Base-by-base conservation (phyloP, 345 rosid species). In the Linum tenue region DNA sequence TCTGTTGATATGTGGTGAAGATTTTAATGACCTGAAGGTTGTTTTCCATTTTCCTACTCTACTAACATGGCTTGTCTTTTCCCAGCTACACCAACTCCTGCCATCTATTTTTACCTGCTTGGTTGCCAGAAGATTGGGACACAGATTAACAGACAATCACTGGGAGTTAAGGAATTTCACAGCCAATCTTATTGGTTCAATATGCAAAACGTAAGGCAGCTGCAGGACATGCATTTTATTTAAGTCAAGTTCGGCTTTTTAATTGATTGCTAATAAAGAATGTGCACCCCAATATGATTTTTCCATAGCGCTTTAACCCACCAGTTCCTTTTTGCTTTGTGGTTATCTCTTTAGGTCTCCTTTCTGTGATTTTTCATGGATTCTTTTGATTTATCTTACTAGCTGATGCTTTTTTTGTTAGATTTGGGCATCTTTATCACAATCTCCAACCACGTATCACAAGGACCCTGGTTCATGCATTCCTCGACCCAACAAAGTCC, bases 351-450 rank as follows among this genome's bases (percentile, higher is more conserved):
- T 5, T 7, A 22, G 58, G 12, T 22, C 16, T 38, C 16, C 50
- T 59, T 31, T 35, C 38, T 68, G 12, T 51, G 38, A 60, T 38
- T 6, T 22, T 41, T 37, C 71, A 51, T 17, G 44, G 14, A 63
- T 55, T 12, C 62, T 63, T 17, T 56, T 12, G 63, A 37, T 37
- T 43, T 64, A 39, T 69, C 64, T 72, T 63, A 73, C 40, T 37
- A 39, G 50, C 58, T 56, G 56, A 59, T 55, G 15, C 60, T 56
- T 73, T 59, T 57, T 16, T 63, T 53, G 72, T 77, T 82, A 91
- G 97, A 85, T 88, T 74, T 67, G 94, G 97, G 56, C 97, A 88
- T 81, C 86, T 74, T 70, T 86, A 91, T 76, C 96, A 86, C 76
- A 86, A 83, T 69, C 75, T 91, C 58, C 84, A 78, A 75, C 84